These are phyloP conservation scores for Lactarius indigo DNA, from an alignment of 768 basidiomycete species.

Conservation along the genomic window DNA sequence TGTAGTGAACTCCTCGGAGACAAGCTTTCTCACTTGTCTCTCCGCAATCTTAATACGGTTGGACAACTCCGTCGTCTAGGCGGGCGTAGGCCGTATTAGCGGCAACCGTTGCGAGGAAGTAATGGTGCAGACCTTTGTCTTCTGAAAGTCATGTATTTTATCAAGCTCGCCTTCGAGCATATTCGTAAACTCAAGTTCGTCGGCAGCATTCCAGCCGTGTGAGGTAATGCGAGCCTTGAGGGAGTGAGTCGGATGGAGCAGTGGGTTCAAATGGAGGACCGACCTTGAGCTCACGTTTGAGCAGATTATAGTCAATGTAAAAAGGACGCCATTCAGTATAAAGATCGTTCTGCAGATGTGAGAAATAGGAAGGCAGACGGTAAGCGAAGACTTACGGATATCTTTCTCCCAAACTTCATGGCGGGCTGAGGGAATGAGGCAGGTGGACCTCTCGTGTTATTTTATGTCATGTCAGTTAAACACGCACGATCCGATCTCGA, in stretches of 20 bases:
- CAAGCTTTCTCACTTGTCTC: slow-evolving; percentile 73
- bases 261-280: not conserved
- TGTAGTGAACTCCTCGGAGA: slow-evolving; percentile 47
- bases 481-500: not conserved
- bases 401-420: slow-evolving; percentile 85
- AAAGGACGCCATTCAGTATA: slow-evolving; percentile 90
- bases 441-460: not conserved
- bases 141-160: slow-evolving; percentile 94
- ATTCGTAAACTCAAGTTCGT: slow-evolving; percentile 78
- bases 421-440: not conserved
- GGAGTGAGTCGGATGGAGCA: not conserved
- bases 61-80: slow-evolving; percentile 76
- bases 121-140: slow-evolving; percentile 58
- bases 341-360: slow-evolving; percentile 59
- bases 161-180: slow-evolving; percentile 85
- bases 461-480: slow-evolving; percentile 10
- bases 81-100: not conserved
- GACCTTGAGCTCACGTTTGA: slow-evolving; percentile 91
- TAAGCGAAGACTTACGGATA: slow-evolving; percentile 45
- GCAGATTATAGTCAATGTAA: slow-evolving; percentile 84
- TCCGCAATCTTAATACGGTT: slow-evolving; percentile 80
- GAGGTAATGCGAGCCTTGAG: slow-evolving; percentile 48
- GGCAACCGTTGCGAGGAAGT: not conserved
- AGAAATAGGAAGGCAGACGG: slow-evolving; percentile 3
- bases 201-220: slow-evolving; percentile 65